These are phyloP conservation scores for Aspergillus sp. DNA, from an alignment of 2,329 filamentous ascomycete genomes.

Conservation along the genomic window DNA sequence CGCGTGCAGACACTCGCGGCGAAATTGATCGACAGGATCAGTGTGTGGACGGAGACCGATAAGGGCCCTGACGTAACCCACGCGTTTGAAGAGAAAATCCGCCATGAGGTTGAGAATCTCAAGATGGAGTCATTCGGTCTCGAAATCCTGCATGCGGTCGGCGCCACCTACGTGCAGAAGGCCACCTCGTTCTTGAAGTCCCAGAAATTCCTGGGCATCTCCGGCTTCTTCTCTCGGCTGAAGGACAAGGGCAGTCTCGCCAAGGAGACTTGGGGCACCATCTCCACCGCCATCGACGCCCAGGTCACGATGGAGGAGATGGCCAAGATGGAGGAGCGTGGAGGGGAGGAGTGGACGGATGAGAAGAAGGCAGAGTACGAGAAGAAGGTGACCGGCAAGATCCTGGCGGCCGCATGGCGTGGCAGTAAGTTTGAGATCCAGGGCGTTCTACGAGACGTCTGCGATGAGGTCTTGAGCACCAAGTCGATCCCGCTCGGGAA, in stretches of 20 bases:
- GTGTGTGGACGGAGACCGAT: constrained; percentile 95
- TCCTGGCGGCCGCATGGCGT: constrained; percentile 90
- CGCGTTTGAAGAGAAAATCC: constrained; percentile 89
- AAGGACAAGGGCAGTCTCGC: constrained; percentile 95
- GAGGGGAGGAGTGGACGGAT: constrained; percentile 96
- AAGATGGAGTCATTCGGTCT: constrained; percentile 99
- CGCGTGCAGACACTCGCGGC: constrained; percentile 73
- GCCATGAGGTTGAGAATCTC: constrained; percentile 89
- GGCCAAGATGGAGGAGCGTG: constrained; percentile 88
- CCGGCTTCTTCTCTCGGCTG: constrained; percentile 84
- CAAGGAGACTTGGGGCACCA: constrained; percentile 98
- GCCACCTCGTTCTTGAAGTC: constrained; percentile 80
- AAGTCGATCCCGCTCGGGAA: constrained; percentile 73
- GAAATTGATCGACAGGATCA: constrained; percentile 83
- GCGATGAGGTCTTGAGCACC: constrained; percentile 73
- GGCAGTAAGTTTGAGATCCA: constrained; percentile 98
- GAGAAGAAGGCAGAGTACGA: constrained; percentile 95
- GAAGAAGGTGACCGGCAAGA: constrained; percentile 92
- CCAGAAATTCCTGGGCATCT: constrained; percentile 93
- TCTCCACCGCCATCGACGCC: constrained; percentile 89
- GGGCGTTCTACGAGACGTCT: constrained; percentile 87
- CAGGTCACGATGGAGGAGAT: constrained; percentile 99
- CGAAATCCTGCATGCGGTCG: constrained; percentile 92
- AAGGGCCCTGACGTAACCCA: constrained; percentile 73
- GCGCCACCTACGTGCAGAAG: constrained; percentile 81